phyloP scores from a whole-genome alignment of 2,329 filamentous ascomycete species.

The Dendryphion nanum region DNA sequence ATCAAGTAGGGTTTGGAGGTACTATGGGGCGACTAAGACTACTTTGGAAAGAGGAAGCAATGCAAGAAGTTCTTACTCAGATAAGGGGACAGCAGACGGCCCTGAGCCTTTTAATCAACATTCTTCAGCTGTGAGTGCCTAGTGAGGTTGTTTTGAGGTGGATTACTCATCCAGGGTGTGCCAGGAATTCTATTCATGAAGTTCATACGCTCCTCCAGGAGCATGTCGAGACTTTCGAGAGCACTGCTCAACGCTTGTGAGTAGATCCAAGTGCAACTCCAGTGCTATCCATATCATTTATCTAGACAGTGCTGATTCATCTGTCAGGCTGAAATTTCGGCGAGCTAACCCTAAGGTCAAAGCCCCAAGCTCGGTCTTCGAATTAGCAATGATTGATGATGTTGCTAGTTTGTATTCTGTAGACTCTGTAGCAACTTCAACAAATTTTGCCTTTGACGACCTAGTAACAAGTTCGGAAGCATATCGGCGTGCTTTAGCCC shows the following conservation, averaged over 20 bases:
- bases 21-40: constrained; percentile 2
- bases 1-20: not conserved
- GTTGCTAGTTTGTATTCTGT: constrained; percentile 4
- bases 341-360: constrained; percentile 10
- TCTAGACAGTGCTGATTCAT: too few relatives aligned
- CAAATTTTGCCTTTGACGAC: constrained; percentile 18
- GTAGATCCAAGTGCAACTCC: too few relatives aligned
- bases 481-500: constrained; percentile 11
- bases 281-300: too few relatives aligned
- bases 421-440: constrained; percentile 4
- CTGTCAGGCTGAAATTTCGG: too few relatives aligned
- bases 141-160: too few relatives aligned
- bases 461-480: constrained; percentile 13
- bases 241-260: constrained; percentile 6
- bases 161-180: too few relatives aligned
- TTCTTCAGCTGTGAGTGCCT: constrained; percentile 2
- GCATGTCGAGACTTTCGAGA: constrained; percentile 10
- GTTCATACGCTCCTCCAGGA: constrained; percentile 11
- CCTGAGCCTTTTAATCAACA: constrained; percentile 6
- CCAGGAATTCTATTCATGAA: constrained; percentile 13
- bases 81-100: constrained; percentile 5
- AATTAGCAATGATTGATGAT: constrained; percentile 2
- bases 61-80: constrained; percentile 6
- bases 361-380: constrained; percentile 12
- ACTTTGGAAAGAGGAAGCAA: constrained; percentile 7